These are phyloP conservation scores for Trametes hirsuta DNA, from an alignment of 1,284 basidiomycete species.

Conservation along the genomic window DNA sequence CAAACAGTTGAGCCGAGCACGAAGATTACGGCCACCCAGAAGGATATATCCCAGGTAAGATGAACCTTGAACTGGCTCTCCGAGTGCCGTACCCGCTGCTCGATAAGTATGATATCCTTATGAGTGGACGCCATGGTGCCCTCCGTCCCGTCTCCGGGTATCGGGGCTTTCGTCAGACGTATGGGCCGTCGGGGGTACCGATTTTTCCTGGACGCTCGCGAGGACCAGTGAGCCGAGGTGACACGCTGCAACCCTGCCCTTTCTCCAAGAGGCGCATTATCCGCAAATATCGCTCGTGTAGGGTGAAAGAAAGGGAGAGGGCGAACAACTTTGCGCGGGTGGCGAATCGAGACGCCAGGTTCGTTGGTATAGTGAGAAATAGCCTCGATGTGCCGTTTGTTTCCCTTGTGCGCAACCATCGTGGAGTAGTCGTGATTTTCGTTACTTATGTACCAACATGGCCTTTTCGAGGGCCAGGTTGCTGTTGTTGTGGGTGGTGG, in stretches of 20 bases:
- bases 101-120: slow-evolving; percentile 5
- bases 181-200: slow-evolving; percentile 22
- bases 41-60: slow-evolving; percentile 32
- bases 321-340: slow-evolving; percentile 6
- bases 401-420: background rate
- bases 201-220: slow-evolving; percentile 22
- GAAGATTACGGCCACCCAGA: slow-evolving; percentile 37
- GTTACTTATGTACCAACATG: background rate
- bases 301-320: slow-evolving; percentile 29
- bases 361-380: background rate
- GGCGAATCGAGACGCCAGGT: background rate
- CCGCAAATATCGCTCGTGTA: slow-evolving; percentile 21
- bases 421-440: background rate
- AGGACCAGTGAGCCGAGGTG: slow-evolving; percentile 16
- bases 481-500: too few species aligned
- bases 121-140: background rate
- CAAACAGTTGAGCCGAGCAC: slow-evolving; percentile 36
- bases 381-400: background rate
- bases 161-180: slow-evolving; percentile 7
- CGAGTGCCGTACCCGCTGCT: slow-evolving; percentile 27
- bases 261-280: background rate
- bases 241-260: background rate
- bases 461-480: background rate
- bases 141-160: background rate
- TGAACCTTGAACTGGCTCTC: slow-evolving; percentile 25